Conservation (phyloP, 73 alveolate genomes). For the Breviolum minutum region DNA sequence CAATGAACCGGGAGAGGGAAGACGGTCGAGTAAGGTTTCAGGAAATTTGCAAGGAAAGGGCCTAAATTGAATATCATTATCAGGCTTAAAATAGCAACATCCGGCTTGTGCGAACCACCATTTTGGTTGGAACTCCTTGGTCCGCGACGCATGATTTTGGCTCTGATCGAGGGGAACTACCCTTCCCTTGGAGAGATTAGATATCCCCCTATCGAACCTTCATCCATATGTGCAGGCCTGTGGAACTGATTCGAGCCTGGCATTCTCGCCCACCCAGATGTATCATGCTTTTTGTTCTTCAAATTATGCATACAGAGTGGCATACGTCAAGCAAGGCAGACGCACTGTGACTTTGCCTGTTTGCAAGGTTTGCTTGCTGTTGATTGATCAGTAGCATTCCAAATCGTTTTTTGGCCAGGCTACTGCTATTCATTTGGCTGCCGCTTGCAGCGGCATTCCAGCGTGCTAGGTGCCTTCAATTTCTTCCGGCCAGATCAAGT, state of each 20-base stretch:
- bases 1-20: neutral
- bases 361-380: no score
- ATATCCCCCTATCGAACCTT: neutral
- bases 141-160: neutral
- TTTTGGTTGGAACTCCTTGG: no score
- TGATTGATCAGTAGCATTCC: no score
- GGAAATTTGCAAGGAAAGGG: no score
- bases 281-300: no score
- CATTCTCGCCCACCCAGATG: no score
- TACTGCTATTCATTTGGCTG: neutral
- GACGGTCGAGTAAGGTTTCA: no score
- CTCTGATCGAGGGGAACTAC: neutral
- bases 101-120: no score
- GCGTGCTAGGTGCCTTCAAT: neutral
- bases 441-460: neutral
- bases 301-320: no score
- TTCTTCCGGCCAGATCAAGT: neutral
- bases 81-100: neutral
- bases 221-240: neutral
- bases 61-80: neutral
- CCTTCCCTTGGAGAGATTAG: slow-evolving; percentile 1
- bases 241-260: neutral
- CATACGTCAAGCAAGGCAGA: no score
- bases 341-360: no score
- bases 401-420: no score